Base-by-base conservation (phyloP, 129 eudicot species). In the Helianthus tuberosus region DNA sequence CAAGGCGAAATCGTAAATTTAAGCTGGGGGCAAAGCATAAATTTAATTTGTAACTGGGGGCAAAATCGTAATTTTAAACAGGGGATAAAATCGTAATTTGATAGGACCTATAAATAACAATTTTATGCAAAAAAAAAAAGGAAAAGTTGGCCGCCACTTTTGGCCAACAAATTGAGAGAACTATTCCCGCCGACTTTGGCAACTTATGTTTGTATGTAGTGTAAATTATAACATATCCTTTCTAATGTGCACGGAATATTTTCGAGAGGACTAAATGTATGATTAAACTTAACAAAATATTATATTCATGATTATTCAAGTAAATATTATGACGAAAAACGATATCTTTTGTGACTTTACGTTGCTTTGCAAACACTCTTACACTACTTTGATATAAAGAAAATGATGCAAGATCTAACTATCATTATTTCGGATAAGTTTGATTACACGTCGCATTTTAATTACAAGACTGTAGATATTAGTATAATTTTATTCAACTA, bases 311-410 rank as follows among this genome's bases (percentile, higher is more conserved):
- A 20, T 13, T 23, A 7, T 43, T 44, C 53, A 43, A 58, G 13
- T 23, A 38, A 7, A 27, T 44, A 44, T 47, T 23, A 51, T 41
- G 58, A 20, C n/a, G 59, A 58, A 72, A 58, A 59, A 39, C 46
- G 67, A 72, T 68, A 12, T 15, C 1, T 36, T 72, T 72, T 72
- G 29, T 43, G 68, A 59, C 68, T 44, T 72, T 44, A 72, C 16
- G 23, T 58, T 60, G 68, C 77, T 72, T 72, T 72, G 68, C n/a
- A 72, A 72, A 25, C 77, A 72, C 77, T 44, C 77, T 72, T 72
- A 43, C n/a, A 59, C 68, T 51, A 15, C 49, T 52, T 69, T 69
- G 64, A 62, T 69, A n/a, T 35, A 69, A 59, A 72, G 77, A 72
- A 59, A 72, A 20, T 5, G 77, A 72, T 72, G 46, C 68, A 72